Percentiles rank a stretch among this genome's conserved stretches.
Conservation (phyloP, 768 basidiomycete species). For the Rhizopogon salebrosus region DNA sequence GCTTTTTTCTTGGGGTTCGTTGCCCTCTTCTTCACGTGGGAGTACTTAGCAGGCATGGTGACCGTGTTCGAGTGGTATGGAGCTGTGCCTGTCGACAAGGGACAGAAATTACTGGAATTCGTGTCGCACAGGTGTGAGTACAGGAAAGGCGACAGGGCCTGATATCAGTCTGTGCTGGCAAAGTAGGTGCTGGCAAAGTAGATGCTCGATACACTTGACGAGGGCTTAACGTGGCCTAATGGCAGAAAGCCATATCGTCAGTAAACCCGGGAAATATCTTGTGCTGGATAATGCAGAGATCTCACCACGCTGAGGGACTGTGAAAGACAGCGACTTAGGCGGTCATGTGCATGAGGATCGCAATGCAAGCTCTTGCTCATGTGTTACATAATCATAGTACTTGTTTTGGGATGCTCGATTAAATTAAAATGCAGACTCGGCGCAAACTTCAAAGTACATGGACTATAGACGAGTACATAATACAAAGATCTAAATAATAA, state of each 20-base stretch:
- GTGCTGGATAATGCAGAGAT: not conserved
- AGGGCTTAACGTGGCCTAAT: not conserved
- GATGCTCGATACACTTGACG: not conserved
- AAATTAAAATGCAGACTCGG: too few species aligned
- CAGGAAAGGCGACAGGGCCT: not conserved
- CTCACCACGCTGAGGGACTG: not conserved
- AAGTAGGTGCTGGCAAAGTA: too few species aligned
- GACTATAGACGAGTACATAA: not conserved
- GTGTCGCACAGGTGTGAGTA: not conserved
- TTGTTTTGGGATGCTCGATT: not conserved
- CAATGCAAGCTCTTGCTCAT: not conserved
- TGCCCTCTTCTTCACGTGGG: slow-evolving; percentile 66
- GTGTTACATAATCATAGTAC: not conserved
- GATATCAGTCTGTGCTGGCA: slow-evolving; percentile 15
- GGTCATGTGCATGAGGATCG: not conserved
- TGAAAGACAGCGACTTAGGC: not conserved
- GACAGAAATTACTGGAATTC: not conserved
- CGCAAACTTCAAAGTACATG: too few species aligned
- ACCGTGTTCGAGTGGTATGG: not conserved
- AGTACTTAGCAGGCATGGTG: slow-evolving; percentile 67
- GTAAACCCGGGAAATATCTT: not conserved
- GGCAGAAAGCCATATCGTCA: not conserved
- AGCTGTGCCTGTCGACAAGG: not conserved
- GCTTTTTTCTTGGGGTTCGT: slow-evolving; percentile 46
- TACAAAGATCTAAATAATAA: not conserved